Conservation (phyloP, 768 basidiomycete species). For the Termitomyces sp. region DNA sequence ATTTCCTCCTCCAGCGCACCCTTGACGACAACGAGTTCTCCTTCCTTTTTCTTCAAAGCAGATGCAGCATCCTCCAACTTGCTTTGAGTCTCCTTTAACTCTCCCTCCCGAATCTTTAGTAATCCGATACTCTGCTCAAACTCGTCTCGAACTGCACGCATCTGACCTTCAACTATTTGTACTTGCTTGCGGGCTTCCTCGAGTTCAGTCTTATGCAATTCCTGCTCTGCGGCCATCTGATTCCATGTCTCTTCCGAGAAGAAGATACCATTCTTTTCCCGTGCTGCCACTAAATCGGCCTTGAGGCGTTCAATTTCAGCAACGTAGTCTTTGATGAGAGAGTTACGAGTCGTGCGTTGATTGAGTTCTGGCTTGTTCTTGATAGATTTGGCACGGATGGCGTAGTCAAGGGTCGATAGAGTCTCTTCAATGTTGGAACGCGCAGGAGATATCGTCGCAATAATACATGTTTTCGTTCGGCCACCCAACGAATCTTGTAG, state of each 20-base stretch:
- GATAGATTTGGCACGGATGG: slow-evolving; percentile 92
- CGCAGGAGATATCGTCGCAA: slow-evolving; percentile 94
- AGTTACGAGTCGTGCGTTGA: slow-evolving; percentile 88
- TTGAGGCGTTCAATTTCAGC: slow-evolving; percentile 92
- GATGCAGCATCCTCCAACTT: slow-evolving; percentile 50
- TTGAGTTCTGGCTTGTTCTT: slow-evolving; percentile 94
- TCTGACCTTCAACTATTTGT: slow-evolving; percentile 78
- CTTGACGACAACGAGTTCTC: slow-evolving; percentile 56
- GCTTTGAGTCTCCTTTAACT: slow-evolving; percentile 62
- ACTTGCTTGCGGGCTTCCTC: slow-evolving; percentile 82
- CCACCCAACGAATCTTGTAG: slow-evolving; percentile 99
- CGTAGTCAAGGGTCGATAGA: slow-evolving; percentile 95
- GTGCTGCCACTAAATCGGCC: slow-evolving; percentile 82
- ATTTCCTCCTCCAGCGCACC: slow-evolving; percentile 74
- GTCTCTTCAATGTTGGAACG: slow-evolving; percentile 96
- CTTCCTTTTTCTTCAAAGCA: slow-evolving; percentile 49
- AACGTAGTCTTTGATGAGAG: slow-evolving; percentile 90
- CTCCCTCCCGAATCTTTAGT: slow-evolving; percentile 70
- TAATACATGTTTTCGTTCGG: slow-evolving; percentile 94
- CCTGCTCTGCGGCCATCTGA: slow-evolving; percentile 75
- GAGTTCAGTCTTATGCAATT: slow-evolving; percentile 70
- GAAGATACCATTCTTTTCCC: slow-evolving; percentile 96
- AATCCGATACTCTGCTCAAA: slow-evolving; percentile 86
- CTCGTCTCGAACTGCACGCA: slow-evolving; percentile 79
- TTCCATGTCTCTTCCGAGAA: slow-evolving; percentile 90